Base-by-base conservation (phyloP, 1,139 yeast species). In the Taphrina communis region DNA sequence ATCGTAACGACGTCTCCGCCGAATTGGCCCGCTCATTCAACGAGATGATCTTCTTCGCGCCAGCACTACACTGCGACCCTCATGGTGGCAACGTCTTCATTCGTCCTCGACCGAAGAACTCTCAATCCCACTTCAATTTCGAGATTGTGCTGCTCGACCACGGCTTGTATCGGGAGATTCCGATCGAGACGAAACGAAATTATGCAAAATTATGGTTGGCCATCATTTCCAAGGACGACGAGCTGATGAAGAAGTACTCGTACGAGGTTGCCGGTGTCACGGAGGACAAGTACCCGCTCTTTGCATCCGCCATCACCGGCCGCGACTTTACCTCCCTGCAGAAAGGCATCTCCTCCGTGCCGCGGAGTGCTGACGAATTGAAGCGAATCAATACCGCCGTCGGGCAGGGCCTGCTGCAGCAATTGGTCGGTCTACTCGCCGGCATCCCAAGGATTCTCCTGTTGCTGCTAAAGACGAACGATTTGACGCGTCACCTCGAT, bases 161-260 rank as follows among this genome's bases (percentile, higher is more conserved):
- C 78, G 99, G 99, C 0, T 82, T 95, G 42, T 94, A 94, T 77
- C 83, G 99, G 71, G 86, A 89, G 70, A 92, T 95, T 21, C 90
- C 96, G 0, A 80, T 89, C 2, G 84, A 85, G 69, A 85, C 89
- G 84, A 86, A 96, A 73, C 81, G 93, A 42, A 88, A 89, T 71
- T 94, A 94, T 77, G 90, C 97, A 0, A 90, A 88, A 73, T 90
- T 94, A 76, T 94, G 99, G 99, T 80, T 94, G 38, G 91, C 97
- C 0, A 81, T 95, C 63, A 79, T 94, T 70, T 95, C 91, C 72
- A 84, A 84, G 59, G 86, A 93, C 76, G 82, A 84, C 12, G 83
- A 81, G 1, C 80, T 80, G 17, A 90, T 94, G 96, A 83, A 83
- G 72, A 75, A 81, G 63, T 90, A 91, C 77, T 94, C 97, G 31